A percentile compares a stretch with the other conserved stretches of the same genome.
phyloP scores from a whole-genome alignment of 306 rosid genomes.

The Potentilla sterilis region DNA sequence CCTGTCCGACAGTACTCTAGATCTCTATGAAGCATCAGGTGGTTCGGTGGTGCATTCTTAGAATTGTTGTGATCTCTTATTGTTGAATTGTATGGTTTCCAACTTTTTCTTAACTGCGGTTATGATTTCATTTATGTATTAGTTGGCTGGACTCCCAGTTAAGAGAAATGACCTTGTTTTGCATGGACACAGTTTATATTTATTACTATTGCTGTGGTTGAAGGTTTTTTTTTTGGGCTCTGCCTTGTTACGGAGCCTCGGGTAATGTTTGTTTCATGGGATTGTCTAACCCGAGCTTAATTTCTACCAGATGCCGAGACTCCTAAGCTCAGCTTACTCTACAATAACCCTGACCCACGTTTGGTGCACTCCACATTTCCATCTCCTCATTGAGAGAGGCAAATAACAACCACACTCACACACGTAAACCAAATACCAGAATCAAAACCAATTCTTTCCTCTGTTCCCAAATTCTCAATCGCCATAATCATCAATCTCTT shows the following conservation, averaged over 20 bases:
- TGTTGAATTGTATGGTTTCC: constrained; percentile 55
- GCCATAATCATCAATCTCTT: too few relatives aligned
- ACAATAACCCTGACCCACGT: too few relatives aligned
- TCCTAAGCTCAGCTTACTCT: too few relatives aligned
- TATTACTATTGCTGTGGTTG: constrained; percentile 9
- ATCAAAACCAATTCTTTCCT: too few relatives aligned
- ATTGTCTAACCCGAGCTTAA: too few relatives aligned
- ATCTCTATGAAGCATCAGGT: constrained; percentile 59
- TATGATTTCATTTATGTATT: constrained; percentile 41
- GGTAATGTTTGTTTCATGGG: too few relatives aligned
- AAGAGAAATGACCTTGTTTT: constrained; percentile 43
- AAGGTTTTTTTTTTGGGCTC: neutral
- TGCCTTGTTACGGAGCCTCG: neutral
- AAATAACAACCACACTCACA: too few relatives aligned
- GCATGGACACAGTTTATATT: constrained; percentile 28
- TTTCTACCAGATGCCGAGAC: too few relatives aligned
- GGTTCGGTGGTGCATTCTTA: constrained; percentile 49
- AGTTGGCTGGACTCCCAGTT: constrained; percentile 56
- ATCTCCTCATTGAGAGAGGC: too few relatives aligned
- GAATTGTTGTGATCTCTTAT: constrained; percentile 58
- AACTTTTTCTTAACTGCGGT: constrained; percentile 35
- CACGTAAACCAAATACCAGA: too few relatives aligned
- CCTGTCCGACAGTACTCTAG: constrained; percentile 41
- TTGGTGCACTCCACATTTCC: too few relatives aligned
- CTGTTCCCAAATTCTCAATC: too few relatives aligned